These are phyloP conservation scores for Quercus tomentella DNA, from an alignment of 331 rosid species.

Conservation along the genomic window DNA sequence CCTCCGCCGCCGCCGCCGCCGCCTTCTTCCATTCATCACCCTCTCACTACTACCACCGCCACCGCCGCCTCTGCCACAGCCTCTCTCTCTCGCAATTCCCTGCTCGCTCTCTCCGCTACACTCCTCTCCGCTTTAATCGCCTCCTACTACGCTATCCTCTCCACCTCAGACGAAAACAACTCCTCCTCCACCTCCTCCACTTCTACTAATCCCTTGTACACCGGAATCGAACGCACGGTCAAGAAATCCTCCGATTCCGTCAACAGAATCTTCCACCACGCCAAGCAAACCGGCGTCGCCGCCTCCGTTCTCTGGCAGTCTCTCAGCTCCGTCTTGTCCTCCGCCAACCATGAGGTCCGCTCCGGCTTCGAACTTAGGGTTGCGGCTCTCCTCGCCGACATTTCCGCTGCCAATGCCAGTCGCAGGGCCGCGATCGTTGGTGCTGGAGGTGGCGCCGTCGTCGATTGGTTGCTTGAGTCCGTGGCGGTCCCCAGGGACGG, in stretches of 20 bases:
- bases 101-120: slow-evolving; percentile 54
- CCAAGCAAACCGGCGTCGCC: slow-evolving; percentile 70
- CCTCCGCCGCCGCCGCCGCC: slow-evolving; percentile 16
- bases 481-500: slow-evolving; percentile 71
- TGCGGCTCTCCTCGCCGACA: slow-evolving; percentile 86
- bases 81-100: slow-evolving; percentile 30
- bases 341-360: slow-evolving; percentile 90
- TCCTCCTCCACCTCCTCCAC: background rate
- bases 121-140: slow-evolving; percentile 36
- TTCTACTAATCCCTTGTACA: slow-evolving; percentile 28
- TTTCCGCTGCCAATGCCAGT: slow-evolving; percentile 71
- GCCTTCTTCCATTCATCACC: background rate
- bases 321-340: slow-evolving; percentile 72
- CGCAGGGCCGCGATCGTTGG: slow-evolving; percentile 89
- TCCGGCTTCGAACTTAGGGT: slow-evolving; percentile 93
- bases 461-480: slow-evolving; percentile 91
- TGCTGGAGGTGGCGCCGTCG: slow-evolving; percentile 89
- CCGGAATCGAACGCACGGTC: slow-evolving; percentile 37
- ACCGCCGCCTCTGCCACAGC: background rate
- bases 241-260: slow-evolving; percentile 48
- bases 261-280: slow-evolving; percentile 51
- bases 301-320: slow-evolving; percentile 89
- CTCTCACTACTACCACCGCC: slow-evolving; percentile 19
- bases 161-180: slow-evolving; percentile 26
- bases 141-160: slow-evolving; percentile 32